Base-by-base conservation (phyloP, 257 asterid genomes). In the Osmanthus fragrans region DNA sequence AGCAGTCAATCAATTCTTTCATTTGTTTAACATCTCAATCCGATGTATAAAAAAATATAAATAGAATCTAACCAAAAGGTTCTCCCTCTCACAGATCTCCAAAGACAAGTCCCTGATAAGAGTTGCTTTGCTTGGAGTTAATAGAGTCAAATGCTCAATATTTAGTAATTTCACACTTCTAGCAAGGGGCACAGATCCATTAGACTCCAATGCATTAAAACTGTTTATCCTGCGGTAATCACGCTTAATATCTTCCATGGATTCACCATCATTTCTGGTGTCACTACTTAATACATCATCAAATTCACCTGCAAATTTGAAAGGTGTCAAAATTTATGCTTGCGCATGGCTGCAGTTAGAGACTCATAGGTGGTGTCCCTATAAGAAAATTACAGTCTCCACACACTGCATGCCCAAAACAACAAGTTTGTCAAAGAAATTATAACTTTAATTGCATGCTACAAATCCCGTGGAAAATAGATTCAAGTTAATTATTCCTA, bases 51-150 rank as follows among this genome's bases (percentile, higher is more conserved):
- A 32, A 64, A 42, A 68, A 78, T 29, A 72, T 33, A 80, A 73
- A 70, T 16, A 66, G 69, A 80, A 73, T 42, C 92, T 72, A 78
- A 94, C 97, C 96, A 94, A 90, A 78, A 94, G 86, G 81, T 92
- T 90, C 80, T 89, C 89, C 77, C 81, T 84, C 87, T 89, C 96
- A 77, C 73, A 84, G 79, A 94, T 87, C 77, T 91, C 90, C 69
- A 94, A 72, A 6, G 97, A 89, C 85, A 94, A 84, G 82, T 89
- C 94, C 82, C 86, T 82, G 70, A 94, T 89, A 78, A 94, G 96
- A 65, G 87, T 85, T 77, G 90, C 82, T 72, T 84, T 79, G 76
- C 90, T 88, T 77, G 98, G 98, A 36, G 98, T 86, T 82, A 85
- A 84, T 70, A 94, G 85, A 68, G 96, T 94, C 88, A 94, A 85